Percentiles rank a stretch among this genome's conserved stretches.
phyloP scores from a whole-genome alignment of 345 rosid species.

The Populus davidiana region DNA sequence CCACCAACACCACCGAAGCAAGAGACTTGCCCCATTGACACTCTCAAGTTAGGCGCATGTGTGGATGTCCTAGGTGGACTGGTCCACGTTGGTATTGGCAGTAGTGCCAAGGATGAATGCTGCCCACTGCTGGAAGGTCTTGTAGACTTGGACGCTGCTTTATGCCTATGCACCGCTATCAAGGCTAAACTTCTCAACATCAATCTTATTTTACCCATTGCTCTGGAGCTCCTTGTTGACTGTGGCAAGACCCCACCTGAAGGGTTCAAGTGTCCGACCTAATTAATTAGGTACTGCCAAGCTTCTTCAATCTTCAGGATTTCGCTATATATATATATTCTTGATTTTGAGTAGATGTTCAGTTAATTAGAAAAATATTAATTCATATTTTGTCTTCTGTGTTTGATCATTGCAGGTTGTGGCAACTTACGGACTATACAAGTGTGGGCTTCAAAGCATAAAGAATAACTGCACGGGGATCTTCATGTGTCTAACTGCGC shows the following conservation, averaged over 20 bases:
- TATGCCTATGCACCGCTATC: conserved; percentile 88
- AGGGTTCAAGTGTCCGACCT: conserved; percentile 65
- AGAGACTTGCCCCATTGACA: conserved; percentile 67
- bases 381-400: background rate
- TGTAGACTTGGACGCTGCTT: conserved; percentile 73
- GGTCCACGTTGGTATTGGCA: conserved; percentile 65
- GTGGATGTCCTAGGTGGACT: conserved; percentile 87
- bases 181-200: conserved; percentile 73
- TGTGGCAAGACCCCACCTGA: conserved; percentile 79
- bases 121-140: conserved; percentile 78
- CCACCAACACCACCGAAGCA: conserved; percentile 28
- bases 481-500: no score
- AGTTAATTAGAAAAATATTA: background rate
- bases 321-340: background rate
- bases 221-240: conserved; percentile 72
- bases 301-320: background rate
- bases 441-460: background rate
- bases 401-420: background rate
- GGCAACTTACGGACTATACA: background rate
- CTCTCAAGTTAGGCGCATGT: conserved; percentile 74
- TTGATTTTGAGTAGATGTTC: background rate
- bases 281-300: background rate
- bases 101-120: conserved; percentile 68
- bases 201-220: conserved; percentile 63
- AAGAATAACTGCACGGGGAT: background rate